A percentile compares a stretch with the other conserved stretches of the same genome.
phyloP scores from a whole-genome alignment of 2,329 filamentous ascomycete species.

The Stemphylium beticola region DNA sequence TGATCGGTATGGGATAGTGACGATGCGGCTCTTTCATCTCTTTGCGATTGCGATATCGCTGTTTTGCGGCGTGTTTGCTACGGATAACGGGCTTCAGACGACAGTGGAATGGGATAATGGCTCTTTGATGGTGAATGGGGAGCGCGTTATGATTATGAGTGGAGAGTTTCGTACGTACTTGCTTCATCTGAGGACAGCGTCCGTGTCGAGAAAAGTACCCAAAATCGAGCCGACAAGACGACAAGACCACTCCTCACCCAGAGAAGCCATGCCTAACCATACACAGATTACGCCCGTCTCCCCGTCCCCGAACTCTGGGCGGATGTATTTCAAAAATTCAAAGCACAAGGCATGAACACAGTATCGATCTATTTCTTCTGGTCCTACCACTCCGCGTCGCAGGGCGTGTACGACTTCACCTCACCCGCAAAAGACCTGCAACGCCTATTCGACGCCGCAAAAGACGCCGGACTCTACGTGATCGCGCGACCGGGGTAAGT shows the following conservation, averaged over 20 bases:
- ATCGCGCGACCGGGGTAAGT: conserved; percentile 58
- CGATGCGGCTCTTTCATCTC: conserved; percentile 18
- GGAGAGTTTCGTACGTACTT: conserved; percentile 54
- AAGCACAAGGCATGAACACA: conserved; percentile 61
- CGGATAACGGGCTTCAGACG: conserved; percentile 37
- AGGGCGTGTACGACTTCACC: conserved; percentile 58
- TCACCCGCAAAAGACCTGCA: conserved; percentile 59
- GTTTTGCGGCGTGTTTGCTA: conserved; percentile 23
- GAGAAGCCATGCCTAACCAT: too few relatives aligned
- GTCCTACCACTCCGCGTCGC: conserved; percentile 56
- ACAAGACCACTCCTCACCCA: too few relatives aligned
- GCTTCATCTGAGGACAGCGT: too few relatives aligned
- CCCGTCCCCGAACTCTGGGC: conserved; percentile 62
- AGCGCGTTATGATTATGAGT: conserved; percentile 56
- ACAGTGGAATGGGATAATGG: conserved; percentile 61
- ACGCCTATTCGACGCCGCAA: conserved; percentile 58
- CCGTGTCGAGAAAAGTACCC: too few relatives aligned
- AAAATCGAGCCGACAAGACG: too few relatives aligned
- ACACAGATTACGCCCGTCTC: conserved; percentile 56
- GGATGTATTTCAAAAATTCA: conserved; percentile 62
- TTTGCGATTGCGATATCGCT: conserved; percentile 12
- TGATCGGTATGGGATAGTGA: background rate
- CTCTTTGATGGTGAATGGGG: conserved; percentile 58
- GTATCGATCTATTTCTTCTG: conserved; percentile 60
- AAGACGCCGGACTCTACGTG: conserved; percentile 60